Evolutionary conservation across 169 alveolate genomes (phyloP), one percentile per base, ranked within the genome.

Genomic region (Theileria luwenshuni): DNA sequence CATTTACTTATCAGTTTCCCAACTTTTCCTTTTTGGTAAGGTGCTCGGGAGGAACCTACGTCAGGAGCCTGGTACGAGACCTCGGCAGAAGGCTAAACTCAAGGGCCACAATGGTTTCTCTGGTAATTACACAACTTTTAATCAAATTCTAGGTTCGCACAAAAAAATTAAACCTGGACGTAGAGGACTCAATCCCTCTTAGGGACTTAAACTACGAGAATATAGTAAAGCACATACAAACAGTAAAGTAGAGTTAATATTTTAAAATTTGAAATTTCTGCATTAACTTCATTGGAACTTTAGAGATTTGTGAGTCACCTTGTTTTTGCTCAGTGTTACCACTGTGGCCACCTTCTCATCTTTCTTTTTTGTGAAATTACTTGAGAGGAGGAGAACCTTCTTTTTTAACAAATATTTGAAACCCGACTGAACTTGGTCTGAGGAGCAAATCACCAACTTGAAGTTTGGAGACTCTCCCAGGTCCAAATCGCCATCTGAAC

Each of bases 361-460:
- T 54, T 91, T 86, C 76, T 85, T 92, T 32, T 90, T 90, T 38
- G 87, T 91, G 51, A 59, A 94, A 95, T 76, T 94, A 96, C 27
- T 94, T 84, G 33, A 94, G 97, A 81, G 91, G 94, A 43, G 94
- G 79, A 23, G 97, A 95, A 62, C 97, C 83, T 69, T 84, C 75
- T 63, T 43, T 17, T 63, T 25, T 7, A 63, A 63, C 0, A n/a
- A 17, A 58, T 63, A 63, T 6, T 63, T 63, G 61, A 63, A 63
- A 5, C 72, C 72, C 19, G 65, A 0, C 21, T 56, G 45, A 15
- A 56, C 23, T 0, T 32, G 0, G 13, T 56, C 65, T 15, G 65
- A 56, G 32, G 65, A 56, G 38, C 65, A 56, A n/a, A 56, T 56
- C 19, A 56, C 65, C 35, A 56, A 27, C 43, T 21, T 56, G 30